phyloP scores from a whole-genome alignment of 2,329 filamentous ascomycete species.

The Hymenoscyphus salicellus region DNA sequence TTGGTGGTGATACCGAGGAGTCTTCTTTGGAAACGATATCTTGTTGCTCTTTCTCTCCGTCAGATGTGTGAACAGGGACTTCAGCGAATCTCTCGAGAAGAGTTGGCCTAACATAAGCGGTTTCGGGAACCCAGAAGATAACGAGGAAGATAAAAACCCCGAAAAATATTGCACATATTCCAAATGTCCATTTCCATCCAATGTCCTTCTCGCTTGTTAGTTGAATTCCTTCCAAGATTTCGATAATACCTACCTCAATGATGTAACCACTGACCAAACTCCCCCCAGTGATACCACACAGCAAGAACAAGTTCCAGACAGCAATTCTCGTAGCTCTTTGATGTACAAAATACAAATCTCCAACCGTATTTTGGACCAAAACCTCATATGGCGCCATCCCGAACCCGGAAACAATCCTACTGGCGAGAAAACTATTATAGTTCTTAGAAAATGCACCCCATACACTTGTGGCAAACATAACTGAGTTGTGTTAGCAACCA shows the following conservation, averaged over 20 bases:
- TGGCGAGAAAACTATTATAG: constrained; percentile 46
- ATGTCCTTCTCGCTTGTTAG: constrained; percentile 32
- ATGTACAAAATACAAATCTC: constrained; percentile 45
- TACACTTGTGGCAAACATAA: constrained; percentile 48
- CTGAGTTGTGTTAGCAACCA: too few relatives aligned
- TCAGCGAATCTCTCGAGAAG: constrained; percentile 11
- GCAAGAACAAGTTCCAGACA: constrained; percentile 41
- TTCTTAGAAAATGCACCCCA: constrained; percentile 46
- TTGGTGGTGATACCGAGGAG: constrained; percentile 8
- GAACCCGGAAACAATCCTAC: constrained; percentile 45
- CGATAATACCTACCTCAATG: constrained; percentile 26
- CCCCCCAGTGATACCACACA: constrained; percentile 40
- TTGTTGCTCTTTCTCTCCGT: constrained; percentile 14
- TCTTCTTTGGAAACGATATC: constrained; percentile 12
- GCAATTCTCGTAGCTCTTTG: constrained; percentile 40
- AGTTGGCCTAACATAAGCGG: constrained; percentile 33
- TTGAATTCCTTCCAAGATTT: too few relatives aligned
- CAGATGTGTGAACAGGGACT: constrained; percentile 26
- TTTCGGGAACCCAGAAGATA: constrained; percentile 26
- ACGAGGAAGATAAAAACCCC: constrained; percentile 23
- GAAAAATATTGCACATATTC: constrained; percentile 39
- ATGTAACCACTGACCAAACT: constrained; percentile 41
- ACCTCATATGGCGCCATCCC: constrained; percentile 52
- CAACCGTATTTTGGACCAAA: constrained; percentile 50
- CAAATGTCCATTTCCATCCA: constrained; percentile 42